Base-by-base conservation (phyloP, 768 basidiomycete genomes). In the Daedaleopsis nitida region DNA sequence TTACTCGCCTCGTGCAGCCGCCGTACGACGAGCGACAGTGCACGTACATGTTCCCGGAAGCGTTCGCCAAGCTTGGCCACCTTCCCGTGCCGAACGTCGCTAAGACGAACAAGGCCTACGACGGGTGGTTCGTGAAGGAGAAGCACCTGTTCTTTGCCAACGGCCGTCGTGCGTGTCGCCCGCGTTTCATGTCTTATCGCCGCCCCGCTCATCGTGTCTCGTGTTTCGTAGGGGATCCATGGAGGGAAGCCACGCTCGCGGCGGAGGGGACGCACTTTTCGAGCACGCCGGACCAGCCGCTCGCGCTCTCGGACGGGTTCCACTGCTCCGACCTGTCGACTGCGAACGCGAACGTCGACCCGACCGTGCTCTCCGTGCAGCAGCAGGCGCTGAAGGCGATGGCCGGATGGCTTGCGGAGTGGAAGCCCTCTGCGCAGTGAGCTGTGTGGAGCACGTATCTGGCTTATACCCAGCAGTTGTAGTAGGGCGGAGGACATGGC, bases 21-120 rank as follows among this genome's bases (percentile, higher is more conserved):
- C 39, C 68, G 16, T 86, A 85, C 65, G 85, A 86, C 65, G 71
- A 85, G 86, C 80, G 89, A n/a, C 86, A 85, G 82, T 90, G 88
- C 71, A 81, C 82, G 58, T 76, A 81, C 60, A 83, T 84, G 83
- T 90, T 89, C 76, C 82, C 86, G 1, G 76, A 77, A 4, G 82
- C 81, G 11, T 90, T 87, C 77, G 72, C 77, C 5, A 68, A 55
- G 23, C 53, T 55, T 21, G 54, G 58, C 7, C 62, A 66, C 1
- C 75, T 81, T 0, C 83, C 82, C 3, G 71, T 69, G 4, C 82
- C 84, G 0, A 74, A 81, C 13, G 77, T 76, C 0, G 65, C 61
- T 0, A 65, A 66, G 14, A 85, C 83, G 7, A 82, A 90, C 67
- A 37, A 21, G 1, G 73, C 72, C 19, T 89, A 88, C 71, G 69